phyloP scores from a whole-genome alignment of 2,329 filamentous ascomycete species.

The Alternaria infectoria region DNA sequence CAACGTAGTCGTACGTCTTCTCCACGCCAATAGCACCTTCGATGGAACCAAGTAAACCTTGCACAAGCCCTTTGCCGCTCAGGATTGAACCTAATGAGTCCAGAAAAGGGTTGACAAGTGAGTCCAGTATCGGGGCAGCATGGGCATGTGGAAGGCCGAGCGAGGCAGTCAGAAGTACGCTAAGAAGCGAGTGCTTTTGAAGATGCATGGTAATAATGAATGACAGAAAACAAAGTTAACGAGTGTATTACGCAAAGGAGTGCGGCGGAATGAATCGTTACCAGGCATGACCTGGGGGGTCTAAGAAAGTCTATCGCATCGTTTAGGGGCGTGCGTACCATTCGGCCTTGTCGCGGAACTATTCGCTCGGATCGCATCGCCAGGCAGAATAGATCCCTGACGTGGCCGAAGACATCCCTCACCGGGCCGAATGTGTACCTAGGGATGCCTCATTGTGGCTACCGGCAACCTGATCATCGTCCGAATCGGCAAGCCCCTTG shows the following conservation, averaged over 20 bases:
- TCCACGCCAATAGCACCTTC: background rate
- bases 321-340: background rate
- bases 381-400: background rate
- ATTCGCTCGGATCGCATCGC: background rate
- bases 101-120: background rate
- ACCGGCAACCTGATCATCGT: background rate
- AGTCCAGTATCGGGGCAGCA: background rate
- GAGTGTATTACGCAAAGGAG: background rate
- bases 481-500: background rate
- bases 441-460: background rate
- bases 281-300: background rate
- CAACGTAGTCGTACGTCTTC: conserved; percentile 30
- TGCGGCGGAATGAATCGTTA: background rate
- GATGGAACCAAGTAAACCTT: background rate
- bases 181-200: background rate
- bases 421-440: background rate
- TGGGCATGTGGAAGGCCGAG: background rate
- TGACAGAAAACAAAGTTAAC: background rate
- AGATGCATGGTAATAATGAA: background rate
- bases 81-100: background rate
- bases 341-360: background rate
- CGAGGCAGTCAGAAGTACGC: background rate
- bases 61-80: background rate
- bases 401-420: background rate
- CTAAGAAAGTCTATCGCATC: background rate